Evolutionary conservation across 2,329 filamentous ascomycete species (phyloP).

Genomic region (Apiospora koreana): DNA sequence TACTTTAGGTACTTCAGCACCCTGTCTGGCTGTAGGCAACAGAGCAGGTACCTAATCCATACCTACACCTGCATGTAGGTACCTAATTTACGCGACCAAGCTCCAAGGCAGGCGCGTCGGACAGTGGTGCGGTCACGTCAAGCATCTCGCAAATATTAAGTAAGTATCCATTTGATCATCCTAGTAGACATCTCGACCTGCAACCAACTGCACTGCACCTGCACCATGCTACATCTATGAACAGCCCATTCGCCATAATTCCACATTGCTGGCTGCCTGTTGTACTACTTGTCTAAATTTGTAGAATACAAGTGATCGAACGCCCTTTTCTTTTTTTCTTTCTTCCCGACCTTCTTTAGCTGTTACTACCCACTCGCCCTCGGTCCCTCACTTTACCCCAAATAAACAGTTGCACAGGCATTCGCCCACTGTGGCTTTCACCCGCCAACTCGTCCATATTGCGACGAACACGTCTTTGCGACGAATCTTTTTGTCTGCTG

Average conservation of each 20-base stretch:
- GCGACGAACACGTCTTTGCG: slow-evolving; percentile 25
- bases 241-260: background rate
- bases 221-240: background rate
- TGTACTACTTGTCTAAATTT: background rate
- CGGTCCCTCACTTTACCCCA: background rate
- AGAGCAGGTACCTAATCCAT: background rate
- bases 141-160: too few species aligned
- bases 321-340: too few species aligned
- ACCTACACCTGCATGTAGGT: too few species aligned
- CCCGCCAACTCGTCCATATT: slow-evolving; percentile 22
- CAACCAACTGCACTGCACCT: background rate
- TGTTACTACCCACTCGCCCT: background rate
- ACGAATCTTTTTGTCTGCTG: slow-evolving; percentile 20
- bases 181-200: background rate
- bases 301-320: background rate
- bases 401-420: background rate
- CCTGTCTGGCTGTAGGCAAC: background rate
- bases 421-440: slow-evolving; percentile 3
- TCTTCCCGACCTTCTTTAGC: background rate
- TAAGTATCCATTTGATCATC: background rate
- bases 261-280: background rate
- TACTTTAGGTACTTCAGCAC: background rate
- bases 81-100: slow-evolving; percentile 5
- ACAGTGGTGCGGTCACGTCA: background rate
- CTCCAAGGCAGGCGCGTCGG: background rate